Evolutionary conservation across 345 rosid genomes (phyloP).

Genomic region (Sapria himalayana): DNA sequence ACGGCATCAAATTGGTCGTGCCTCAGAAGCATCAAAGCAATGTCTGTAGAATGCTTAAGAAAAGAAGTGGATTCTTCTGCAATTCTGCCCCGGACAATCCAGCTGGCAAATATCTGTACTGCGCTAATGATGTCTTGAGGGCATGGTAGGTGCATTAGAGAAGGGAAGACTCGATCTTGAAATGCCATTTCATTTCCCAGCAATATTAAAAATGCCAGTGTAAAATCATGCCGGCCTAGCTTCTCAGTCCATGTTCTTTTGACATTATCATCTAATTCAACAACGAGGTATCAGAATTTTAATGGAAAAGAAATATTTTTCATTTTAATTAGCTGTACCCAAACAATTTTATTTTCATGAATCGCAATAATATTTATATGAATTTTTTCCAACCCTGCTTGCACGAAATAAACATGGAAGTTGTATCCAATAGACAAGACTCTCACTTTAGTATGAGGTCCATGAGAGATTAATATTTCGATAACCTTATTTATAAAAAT

Average conservation of each 20-base stretch:
- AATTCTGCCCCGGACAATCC: slow-evolving; percentile 59
- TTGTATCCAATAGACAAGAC: too few species aligned
- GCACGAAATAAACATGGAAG: too few species aligned
- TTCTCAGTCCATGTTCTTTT: slow-evolving; percentile 57
- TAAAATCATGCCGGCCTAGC: slow-evolving; percentile 67
- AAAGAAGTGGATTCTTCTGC: slow-evolving; percentile 47
- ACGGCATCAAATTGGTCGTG: slow-evolving; percentile 75
- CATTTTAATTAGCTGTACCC: too few species aligned
- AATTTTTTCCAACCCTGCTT: too few species aligned
- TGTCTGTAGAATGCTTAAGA: slow-evolving; percentile 48
- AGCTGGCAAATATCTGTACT: slow-evolving; percentile 43
- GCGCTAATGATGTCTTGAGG: slow-evolving; percentile 32
- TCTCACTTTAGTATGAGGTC: too few species aligned
- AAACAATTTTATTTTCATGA: too few species aligned
- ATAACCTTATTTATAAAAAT: too few species aligned
- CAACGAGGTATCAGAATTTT: too few species aligned
- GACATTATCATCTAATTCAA: too few species aligned
- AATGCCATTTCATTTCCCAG: slow-evolving; percentile 19
- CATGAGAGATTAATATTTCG: too few species aligned
- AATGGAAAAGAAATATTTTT: too few species aligned
- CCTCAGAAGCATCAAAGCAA: slow-evolving; percentile 49
- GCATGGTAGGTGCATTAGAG: slow-evolving; percentile 27
- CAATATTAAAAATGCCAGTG: slow-evolving; percentile 49
- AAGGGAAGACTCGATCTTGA: slow-evolving; percentile 13
- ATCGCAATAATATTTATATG: too few species aligned